Evolutionary conservation across 148 eudicot genomes (phyloP).

Genomic region (Linanthus parryae): DNA sequence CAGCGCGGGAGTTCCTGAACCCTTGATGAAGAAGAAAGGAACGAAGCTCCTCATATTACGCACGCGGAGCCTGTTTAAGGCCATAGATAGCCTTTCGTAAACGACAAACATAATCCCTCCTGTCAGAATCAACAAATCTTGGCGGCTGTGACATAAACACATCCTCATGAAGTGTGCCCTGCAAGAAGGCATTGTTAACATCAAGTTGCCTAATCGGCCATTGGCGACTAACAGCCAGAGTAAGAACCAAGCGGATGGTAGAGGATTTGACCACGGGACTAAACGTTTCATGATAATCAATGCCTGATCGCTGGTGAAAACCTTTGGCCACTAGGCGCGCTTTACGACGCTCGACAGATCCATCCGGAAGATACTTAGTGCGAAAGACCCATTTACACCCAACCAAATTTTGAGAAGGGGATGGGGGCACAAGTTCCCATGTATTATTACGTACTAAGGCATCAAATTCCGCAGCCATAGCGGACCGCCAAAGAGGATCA

Average conservation of each 20-base stretch:
- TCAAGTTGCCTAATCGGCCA: background rate
- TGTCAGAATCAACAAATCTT: background rate
- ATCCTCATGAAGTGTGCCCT: background rate
- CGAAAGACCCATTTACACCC: background rate
- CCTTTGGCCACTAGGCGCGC: background rate
- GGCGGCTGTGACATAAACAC: background rate
- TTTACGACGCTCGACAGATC: background rate
- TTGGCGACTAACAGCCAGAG: background rate
- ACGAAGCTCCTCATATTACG: background rate
- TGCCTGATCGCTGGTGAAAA: background rate
- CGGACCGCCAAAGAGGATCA: too few relatives aligned
- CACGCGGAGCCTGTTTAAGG: background rate
- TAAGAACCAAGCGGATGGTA: background rate
- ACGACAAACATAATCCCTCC: background rate
- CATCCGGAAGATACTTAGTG: background rate
- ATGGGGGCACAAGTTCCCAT: background rate
- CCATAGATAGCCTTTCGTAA: background rate
- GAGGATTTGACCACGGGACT: background rate
- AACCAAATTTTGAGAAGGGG: background rate
- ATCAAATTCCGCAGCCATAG: background rate
- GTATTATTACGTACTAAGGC: background rate
- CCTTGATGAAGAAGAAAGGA: background rate
- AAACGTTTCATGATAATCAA: background rate
- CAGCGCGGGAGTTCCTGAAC: background rate
- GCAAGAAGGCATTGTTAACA: constrained; percentile 1